These are phyloP conservation scores for Parietichytrium sp. DNA, from an alignment of 108 stramenopile species.

Conservation along the genomic window DNA sequence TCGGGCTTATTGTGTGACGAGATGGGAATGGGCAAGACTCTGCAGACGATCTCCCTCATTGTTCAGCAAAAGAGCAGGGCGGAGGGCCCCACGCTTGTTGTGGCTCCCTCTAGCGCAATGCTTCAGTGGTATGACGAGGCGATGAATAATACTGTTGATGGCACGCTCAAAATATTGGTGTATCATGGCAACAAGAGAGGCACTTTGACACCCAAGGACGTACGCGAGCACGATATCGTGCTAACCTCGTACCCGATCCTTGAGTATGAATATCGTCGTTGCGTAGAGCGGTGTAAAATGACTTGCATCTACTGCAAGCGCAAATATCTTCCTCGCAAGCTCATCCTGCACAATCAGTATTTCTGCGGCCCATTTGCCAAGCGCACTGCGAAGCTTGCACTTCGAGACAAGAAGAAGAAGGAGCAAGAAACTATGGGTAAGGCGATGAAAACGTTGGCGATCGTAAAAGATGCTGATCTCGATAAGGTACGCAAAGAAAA, in stretches of 20 bases:
- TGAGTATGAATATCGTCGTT: constrained; percentile 87
- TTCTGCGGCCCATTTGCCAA: constrained; percentile 51
- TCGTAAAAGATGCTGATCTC: not conserved
- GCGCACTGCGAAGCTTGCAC: constrained; percentile 43
- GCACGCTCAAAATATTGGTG: constrained; percentile 72
- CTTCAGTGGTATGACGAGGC: constrained; percentile 94
- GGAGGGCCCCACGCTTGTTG: constrained; percentile 70
- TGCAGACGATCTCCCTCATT: constrained; percentile 89
- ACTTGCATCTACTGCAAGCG: constrained; percentile 85
- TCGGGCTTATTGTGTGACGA: constrained; percentile 94
- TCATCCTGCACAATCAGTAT: constrained; percentile 56
- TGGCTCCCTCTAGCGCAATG: constrained; percentile 92
- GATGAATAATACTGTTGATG: constrained; percentile 78
- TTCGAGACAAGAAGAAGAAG: constrained; percentile 1
- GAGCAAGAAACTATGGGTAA: constrained; percentile 4
- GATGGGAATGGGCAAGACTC: constrained; percentile 71
- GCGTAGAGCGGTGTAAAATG: constrained; percentile 84
- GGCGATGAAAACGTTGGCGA: not conserved
- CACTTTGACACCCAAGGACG: constrained; percentile 65
- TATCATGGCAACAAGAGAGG: constrained; percentile 86
- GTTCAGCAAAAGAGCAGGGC: constrained; percentile 67
- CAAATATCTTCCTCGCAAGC: constrained; percentile 69
- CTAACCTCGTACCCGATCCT: constrained; percentile 94
- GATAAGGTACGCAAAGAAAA: constrained; percentile 5
- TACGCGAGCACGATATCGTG: constrained; percentile 84